These are phyloP conservation scores for Podila clonocystis DNA, from an alignment of 192 early-diverging fungal species.

Conservation along the genomic window DNA sequence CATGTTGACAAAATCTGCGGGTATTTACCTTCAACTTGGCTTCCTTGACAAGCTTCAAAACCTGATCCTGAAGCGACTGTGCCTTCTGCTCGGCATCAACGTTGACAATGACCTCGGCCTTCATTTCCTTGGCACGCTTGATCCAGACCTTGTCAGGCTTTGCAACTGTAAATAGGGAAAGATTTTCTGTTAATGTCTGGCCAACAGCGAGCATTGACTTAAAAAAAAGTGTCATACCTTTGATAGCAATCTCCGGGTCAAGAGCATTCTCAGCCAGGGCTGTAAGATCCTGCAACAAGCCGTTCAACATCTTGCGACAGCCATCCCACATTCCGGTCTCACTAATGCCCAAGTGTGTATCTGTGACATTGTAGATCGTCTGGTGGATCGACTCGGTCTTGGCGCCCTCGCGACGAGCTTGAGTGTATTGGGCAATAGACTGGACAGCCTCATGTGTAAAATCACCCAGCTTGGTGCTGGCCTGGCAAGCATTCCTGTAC, in stretches of 20 bases:
- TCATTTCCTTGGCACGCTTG: conserved; percentile 80
- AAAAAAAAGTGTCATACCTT: conserved; percentile 49
- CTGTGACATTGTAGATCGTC: conserved; percentile 65
- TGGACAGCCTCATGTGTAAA: conserved; percentile 57
- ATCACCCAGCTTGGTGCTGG: conserved; percentile 58
- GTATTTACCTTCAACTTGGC: conserved; percentile 72
- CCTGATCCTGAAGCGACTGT: conserved; percentile 80
- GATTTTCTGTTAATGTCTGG: neutral
- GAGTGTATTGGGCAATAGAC: conserved; percentile 16
- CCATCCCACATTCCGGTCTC: conserved; percentile 72
- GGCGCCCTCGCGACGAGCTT: conserved; percentile 24
- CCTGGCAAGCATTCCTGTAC: conserved; percentile 56
- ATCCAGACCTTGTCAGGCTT: conserved; percentile 80
- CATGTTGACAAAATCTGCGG: neutral
- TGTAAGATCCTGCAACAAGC: conserved; percentile 57
- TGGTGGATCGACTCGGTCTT: conserved; percentile 54
- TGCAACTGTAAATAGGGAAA: conserved; percentile 27
- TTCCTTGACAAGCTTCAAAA: conserved; percentile 81
- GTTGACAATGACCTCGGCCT: conserved; percentile 83
- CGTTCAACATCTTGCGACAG: conserved; percentile 60
- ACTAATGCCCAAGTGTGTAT: conserved; percentile 62
- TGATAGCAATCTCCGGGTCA: conserved; percentile 63
- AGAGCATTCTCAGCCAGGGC: conserved; percentile 56
- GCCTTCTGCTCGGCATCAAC: conserved; percentile 81
- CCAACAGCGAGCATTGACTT: neutral